phyloP scores from a whole-genome alignment of 2,329 filamentous ascomycete genomes.

The Fusarium humuli region DNA sequence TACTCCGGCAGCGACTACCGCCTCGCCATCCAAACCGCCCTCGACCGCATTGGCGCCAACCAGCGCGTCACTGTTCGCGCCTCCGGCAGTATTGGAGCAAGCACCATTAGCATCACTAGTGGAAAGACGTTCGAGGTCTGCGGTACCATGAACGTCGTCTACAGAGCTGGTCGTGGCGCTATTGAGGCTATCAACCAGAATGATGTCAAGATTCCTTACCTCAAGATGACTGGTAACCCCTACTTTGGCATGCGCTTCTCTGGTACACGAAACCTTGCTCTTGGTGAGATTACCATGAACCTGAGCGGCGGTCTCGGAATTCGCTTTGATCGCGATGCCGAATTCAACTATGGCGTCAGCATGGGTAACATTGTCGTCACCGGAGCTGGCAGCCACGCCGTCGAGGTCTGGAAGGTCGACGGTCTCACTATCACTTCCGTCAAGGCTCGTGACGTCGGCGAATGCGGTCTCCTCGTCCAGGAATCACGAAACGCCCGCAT shows the following conservation, averaged over 20 bases:
- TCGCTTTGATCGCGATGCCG: slow-evolving; percentile 66
- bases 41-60: slow-evolving; percentile 63
- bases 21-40: slow-evolving; percentile 64
- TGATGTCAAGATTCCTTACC: slow-evolving; percentile 65
- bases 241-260: slow-evolving; percentile 69
- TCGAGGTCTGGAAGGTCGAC: slow-evolving; percentile 71
- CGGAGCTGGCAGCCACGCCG: slow-evolving; percentile 66
- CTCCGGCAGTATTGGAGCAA: slow-evolving; percentile 66
- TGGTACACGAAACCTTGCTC: slow-evolving; percentile 59
- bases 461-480: slow-evolving; percentile 68
- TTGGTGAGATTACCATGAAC: slow-evolving; percentile 67
- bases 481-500: slow-evolving; percentile 64
- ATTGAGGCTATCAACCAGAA: slow-evolving; percentile 63
- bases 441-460: slow-evolving; percentile 65
- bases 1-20: slow-evolving; percentile 67
- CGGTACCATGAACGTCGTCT: slow-evolving; percentile 63
- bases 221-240: slow-evolving; percentile 67
- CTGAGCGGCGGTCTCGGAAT: slow-evolving; percentile 66
- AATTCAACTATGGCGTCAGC: slow-evolving; percentile 63
- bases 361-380: slow-evolving; percentile 65
- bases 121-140: slow-evolving; percentile 70
- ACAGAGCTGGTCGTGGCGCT: slow-evolving; percentile 59
- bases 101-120: slow-evolving; percentile 61
- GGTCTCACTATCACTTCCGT: slow-evolving; percentile 63
- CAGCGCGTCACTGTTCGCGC: slow-evolving; percentile 66